Evolutionary conservation across 2,329 filamentous ascomycete species (phyloP).

Genomic region (Ascochyta viciae-villosae): DNA sequence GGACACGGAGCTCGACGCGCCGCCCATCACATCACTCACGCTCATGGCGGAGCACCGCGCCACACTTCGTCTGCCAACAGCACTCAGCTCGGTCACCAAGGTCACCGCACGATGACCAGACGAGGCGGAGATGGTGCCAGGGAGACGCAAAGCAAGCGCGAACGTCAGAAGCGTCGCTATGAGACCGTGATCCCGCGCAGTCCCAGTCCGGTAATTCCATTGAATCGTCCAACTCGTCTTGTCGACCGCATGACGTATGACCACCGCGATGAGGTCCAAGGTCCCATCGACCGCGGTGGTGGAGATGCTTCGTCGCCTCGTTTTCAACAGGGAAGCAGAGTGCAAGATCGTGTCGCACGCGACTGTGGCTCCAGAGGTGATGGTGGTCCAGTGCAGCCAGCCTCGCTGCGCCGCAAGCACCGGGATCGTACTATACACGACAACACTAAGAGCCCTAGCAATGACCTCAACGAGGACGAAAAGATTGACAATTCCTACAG

Average conservation of each 20-base stretch:
- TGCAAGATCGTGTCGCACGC: not conserved
- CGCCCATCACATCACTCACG: not conserved
- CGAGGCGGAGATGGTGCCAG: slow-evolving; percentile 4
- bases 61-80: not conserved
- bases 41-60: no score
- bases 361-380: not conserved
- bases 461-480: not conserved
- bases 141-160: slow-evolving; percentile 5
- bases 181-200: not conserved
- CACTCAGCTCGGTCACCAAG: not conserved
- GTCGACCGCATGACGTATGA: slow-evolving; percentile 2
- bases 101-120: not conserved
- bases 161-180: not conserved
- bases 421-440: not conserved
- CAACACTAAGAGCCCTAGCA: not conserved
- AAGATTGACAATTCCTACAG: not conserved
- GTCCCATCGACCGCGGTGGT: not conserved
- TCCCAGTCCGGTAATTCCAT: not conserved
- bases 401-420: no score
- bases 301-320: not conserved
- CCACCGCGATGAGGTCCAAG: not conserved
- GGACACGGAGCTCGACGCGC: not conserved
- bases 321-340: not conserved
- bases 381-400: not conserved
- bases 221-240: not conserved